These are phyloP conservation scores for Glycyrrhiza uralensis DNA, from an alignment of 306 rosid species.

Conservation along the genomic window DNA sequence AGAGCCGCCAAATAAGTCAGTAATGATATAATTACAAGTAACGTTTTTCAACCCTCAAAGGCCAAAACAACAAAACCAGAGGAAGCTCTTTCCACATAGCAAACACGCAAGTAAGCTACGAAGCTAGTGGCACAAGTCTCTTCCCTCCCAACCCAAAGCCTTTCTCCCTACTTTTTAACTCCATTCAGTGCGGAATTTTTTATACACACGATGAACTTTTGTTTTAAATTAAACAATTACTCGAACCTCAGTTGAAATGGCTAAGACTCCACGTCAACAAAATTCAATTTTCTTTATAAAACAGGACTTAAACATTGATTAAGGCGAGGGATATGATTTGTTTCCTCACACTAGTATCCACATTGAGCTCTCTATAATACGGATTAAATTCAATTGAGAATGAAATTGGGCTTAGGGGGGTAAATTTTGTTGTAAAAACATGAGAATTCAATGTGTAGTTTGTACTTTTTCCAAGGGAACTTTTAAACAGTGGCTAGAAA, in stretches of 20 bases:
- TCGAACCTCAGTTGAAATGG: background rate
- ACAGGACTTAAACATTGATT: too few species aligned
- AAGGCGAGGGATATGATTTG: too few species aligned
- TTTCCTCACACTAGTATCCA: too few species aligned
- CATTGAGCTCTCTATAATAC: too few species aligned
- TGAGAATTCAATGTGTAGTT: too few species aligned
- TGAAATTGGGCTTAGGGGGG: too few species aligned
- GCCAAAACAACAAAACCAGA: constrained; percentile 5
- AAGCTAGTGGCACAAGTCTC: background rate
- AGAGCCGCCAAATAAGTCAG: constrained; percentile 10
- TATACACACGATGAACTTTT: background rate
- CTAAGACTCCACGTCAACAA: too few species aligned
- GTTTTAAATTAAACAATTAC: background rate
- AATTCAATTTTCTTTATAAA: too few species aligned
- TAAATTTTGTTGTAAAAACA: too few species aligned
- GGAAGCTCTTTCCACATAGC: background rate
- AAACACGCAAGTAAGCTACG: background rate
- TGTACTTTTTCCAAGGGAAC: too few species aligned
- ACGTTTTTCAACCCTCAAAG: constrained; percentile 27
- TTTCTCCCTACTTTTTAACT: background rate
- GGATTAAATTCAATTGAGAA: too few species aligned
- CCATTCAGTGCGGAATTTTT: background rate
- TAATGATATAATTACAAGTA: background rate
- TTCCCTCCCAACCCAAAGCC: background rate
- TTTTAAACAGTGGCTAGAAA: too few species aligned